A percentile compares a stretch with the other conserved stretches of the same genome.
Evolutionary conservation across 805 yeast species (phyloP).

Genomic region (Metschnikowia colocasiae): DNA sequence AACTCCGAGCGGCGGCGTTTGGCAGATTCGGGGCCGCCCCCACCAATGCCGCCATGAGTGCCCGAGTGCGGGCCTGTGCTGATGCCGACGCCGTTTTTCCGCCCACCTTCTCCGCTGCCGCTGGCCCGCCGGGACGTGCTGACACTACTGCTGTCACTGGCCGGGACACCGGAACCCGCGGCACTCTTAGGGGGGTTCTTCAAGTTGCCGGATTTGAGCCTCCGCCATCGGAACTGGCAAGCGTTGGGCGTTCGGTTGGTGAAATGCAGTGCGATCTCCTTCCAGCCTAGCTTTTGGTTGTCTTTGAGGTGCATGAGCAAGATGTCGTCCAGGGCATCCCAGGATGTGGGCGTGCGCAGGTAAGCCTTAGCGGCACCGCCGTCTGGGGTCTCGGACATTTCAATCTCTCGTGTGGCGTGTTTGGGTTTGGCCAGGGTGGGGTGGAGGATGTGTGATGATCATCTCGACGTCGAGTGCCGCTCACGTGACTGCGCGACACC

Average conservation of each 20-base stretch:
- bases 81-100: conserved; percentile 1
- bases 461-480: conserved; percentile 17
- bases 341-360: conserved; percentile 43
- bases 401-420: neutral
- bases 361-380: conserved; percentile 13
- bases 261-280: conserved; percentile 78
- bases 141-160: neutral
- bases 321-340: conserved; percentile 47
- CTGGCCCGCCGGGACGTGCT: conserved; percentile 7
- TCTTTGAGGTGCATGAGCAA: conserved; percentile 62
- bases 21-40: neutral
- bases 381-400: conserved; percentile 10
- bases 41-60: conserved; percentile 1
- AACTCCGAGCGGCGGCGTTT: conserved; percentile 12
- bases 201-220: conserved; percentile 45
- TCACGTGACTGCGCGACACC: conserved; percentile 8
- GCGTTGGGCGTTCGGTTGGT: conserved; percentile 83
- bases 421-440: conserved; percentile 6
- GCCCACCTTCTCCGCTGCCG: conserved; percentile 5
- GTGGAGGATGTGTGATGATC: conserved; percentile 14
- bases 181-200: conserved; percentile 40
- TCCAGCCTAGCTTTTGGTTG: conserved; percentile 82
- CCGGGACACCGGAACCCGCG: conserved; percentile 8
- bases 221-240: conserved; percentile 86
- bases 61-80: conserved; percentile 3